Conservation (phyloP, 208 protist genomes). For the Acanthamoeba culbertsoni region DNA sequence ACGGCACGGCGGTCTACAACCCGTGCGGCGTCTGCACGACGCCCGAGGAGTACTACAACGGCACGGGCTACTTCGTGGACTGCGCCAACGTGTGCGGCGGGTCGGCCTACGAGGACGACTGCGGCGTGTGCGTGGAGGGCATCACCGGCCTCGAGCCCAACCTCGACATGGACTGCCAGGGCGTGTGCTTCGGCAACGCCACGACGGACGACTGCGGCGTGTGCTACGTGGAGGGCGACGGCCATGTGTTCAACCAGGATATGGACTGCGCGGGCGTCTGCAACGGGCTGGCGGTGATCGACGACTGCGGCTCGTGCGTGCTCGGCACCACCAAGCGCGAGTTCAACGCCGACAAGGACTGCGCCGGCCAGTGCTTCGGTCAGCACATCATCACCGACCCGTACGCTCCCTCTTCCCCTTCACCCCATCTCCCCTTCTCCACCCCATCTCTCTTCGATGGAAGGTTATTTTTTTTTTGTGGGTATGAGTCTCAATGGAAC, state of each 20-base stretch:
- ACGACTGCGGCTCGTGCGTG: neutral
- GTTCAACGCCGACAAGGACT: conserved; percentile 36
- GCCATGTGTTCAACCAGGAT: neutral
- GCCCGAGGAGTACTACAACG: neutral
- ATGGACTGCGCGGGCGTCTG: conserved; percentile 25
- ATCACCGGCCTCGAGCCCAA: neutral
- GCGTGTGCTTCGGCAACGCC: neutral
- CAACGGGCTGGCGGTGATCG: neutral
- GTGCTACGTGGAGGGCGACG: neutral
- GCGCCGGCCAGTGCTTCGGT: conserved; percentile 3
- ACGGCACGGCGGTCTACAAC: conserved; percentile 25
- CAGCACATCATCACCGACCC: conserved; percentile 29
- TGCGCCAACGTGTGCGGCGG: conserved; percentile 22
- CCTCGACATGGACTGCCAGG: neutral
- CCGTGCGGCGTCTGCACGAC: neutral
- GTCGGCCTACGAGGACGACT: neutral
- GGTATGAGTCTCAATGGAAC: too few species aligned
- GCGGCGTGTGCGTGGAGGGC: neutral
- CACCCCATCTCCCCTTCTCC: neutral
- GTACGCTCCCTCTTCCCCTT: neutral
- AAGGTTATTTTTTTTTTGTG: too few species aligned
- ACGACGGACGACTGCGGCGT: neutral
- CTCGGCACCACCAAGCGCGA: neutral
- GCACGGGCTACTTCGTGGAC: neutral
- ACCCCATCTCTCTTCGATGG: too few species aligned